Base-by-base conservation (phyloP, 805 yeast species). In the Debaryomyces castellii region DNA sequence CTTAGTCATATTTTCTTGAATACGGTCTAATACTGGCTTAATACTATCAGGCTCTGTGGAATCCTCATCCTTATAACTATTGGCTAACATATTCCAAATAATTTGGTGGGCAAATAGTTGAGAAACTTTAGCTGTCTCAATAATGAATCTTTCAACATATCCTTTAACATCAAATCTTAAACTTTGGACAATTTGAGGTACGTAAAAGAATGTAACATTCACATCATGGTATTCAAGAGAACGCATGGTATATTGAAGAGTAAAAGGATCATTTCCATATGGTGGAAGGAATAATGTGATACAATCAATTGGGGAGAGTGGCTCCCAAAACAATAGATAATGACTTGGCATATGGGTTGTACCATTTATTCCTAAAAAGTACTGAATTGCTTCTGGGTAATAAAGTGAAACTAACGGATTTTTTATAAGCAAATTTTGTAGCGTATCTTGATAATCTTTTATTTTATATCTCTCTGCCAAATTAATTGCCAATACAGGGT, bases 81-180 rank as follows among this genome's bases (percentile, higher is more conserved):
- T 94, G 1, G 99, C 98, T 58, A 86, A 67, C 87, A 94, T 89
- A 59, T 94, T 94, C 99, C 99, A 94, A 45, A 94, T 89, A 52
- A 94, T 91, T 66, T 94, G 99, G 65, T 94, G 99, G 0, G 98
- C 91, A 74, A 94, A 94, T 50, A 92, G 72, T 53, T 88, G 95
- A 22, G 94, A 85, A 11, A 90, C 88, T 59, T 86, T 83, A 1
- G 96, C 97, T 1, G 97, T 89, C 62, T 94, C 98, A 45, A 92
- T 69, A 51, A 94, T 90, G 60, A 87, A 89, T 54, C 89, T 78
- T 55, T 88, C 89, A 38, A 92, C 95, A 56, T 89, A 91, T 0
- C 97, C 98, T 38, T 80, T 71, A 9, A 66, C 66, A 62, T 94
- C 99, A 62, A 84, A 85, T 51, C 98, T 78, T 54, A 94, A 74